Evolutionary conservation across 306 rosid species (phyloP).

Genomic region (Senna tora): DNA sequence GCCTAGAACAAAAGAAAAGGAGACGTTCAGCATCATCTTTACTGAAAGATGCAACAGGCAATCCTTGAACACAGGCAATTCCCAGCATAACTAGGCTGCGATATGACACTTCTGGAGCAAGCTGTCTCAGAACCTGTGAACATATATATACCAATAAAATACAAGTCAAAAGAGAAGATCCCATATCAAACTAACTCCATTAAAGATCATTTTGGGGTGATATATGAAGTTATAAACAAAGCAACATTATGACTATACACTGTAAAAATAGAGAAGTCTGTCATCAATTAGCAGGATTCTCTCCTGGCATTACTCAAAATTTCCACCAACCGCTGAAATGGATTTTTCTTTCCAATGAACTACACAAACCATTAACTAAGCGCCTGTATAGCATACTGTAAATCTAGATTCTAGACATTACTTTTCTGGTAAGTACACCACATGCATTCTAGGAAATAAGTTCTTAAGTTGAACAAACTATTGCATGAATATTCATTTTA

Average conservation of each 20-base stretch:
- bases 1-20: conserved; percentile 74
- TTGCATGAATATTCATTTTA: conserved; percentile 33
- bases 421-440: conserved; percentile 12
- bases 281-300: conserved; percentile 2
- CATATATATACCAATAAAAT: conserved; percentile 40
- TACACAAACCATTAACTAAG: conserved; percentile 11
- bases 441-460: neutral
- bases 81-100: conserved; percentile 89
- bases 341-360: conserved; percentile 5
- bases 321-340: conserved; percentile 11
- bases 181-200: neutral
- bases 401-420: neutral
- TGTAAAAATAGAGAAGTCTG: neutral
- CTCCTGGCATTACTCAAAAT: neutral
- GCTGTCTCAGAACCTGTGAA: conserved; percentile 89
- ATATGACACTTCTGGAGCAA: conserved; percentile 81
- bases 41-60: conserved; percentile 85
- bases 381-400: neutral
- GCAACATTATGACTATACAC: neutral
- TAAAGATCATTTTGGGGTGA: neutral
- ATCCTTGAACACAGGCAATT: conserved; percentile 89
- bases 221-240: neutral
- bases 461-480: conserved; percentile 12
- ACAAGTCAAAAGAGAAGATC: conserved; percentile 28
- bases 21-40: conserved; percentile 87